Evolutionary conservation across 257 asterid species (phyloP), one percentile per base, ranked within the genome.

Genomic region (Scutellaria minor): DNA sequence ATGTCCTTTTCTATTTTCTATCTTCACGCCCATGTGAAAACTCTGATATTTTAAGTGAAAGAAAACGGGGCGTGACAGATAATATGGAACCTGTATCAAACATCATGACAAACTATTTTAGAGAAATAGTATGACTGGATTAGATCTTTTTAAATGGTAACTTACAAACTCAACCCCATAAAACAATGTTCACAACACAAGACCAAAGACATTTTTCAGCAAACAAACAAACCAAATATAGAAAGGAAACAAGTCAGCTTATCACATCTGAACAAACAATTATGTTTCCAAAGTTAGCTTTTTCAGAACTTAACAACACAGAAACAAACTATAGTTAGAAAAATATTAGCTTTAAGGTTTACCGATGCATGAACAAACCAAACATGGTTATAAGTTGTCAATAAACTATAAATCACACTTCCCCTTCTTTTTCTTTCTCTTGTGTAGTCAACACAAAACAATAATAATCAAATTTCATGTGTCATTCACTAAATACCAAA

Each of bases 81-180:
- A 95, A 75, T 85, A 95, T 0, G 90, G 93, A 66, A 92, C 99
- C 99, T 95, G 80, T 18, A 68, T 76, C 54, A 72, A 70, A 64
- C 55, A 77, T 35, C 15, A 22, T n/a, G 64, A 46, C 27, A 8
- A 74, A 39, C 45, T 7, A 35, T 53, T 20, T 61, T 14, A 56
- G 15, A 46, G 50, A 62, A 59, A 57, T 15, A 18, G 45, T 13
- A 15, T 5, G 31, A 24, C 40, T 56, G 9, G 2, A 5, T 8
- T 9, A 5, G 39, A 57, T 15, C 6, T 3, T 22, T 64, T 11
- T 9, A 2, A n/a, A 20, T 11, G 37, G 15, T 53, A 54, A 6
- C 37, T 24, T 55, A 6, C 11, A 39, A 68, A 65, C 52, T 47
- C 57, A 60, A 41, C 52, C 68, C 37, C 55, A 18, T 18, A 22